Evolutionary conservation across 495 filamentous ascomycete species (phyloP).

Genomic region (Jackrogersella minutella): DNA sequence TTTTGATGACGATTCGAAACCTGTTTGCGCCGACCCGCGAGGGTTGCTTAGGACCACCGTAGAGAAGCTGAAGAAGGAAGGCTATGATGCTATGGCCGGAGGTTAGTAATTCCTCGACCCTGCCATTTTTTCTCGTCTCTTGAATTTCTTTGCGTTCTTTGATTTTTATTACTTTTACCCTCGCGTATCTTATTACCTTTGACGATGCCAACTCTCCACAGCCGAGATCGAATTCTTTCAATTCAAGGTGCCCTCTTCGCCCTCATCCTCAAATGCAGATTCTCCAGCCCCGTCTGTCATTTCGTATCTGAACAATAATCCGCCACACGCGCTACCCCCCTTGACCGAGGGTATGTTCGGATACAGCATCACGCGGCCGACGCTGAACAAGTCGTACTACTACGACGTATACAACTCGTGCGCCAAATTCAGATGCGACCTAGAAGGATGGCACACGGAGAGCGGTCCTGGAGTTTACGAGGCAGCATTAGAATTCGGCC

Average conservation of each 20-base stretch:
- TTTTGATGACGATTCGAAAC: slow-evolving; percentile 75
- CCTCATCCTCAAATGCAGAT: slow-evolving; percentile 60
- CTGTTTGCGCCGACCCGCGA: slow-evolving; percentile 83
- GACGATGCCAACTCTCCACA: slow-evolving; percentile 46
- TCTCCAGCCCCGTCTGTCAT: slow-evolving; percentile 67
- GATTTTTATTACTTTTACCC: background rate
- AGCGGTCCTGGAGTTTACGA: slow-evolving; percentile 96
- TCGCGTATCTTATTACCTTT: background rate
- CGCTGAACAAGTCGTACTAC: slow-evolving; percentile 94
- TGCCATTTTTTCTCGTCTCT: background rate
- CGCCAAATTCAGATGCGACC: slow-evolving; percentile 77
- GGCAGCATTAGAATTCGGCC: slow-evolving; percentile 87
- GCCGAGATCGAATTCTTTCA: slow-evolving; percentile 99
- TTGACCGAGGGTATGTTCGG: slow-evolving; percentile 98
- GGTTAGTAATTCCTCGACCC: slow-evolving; percentile 60
- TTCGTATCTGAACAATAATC: slow-evolving; percentile 74
- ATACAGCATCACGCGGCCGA: slow-evolving; percentile 90
- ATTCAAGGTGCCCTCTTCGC: slow-evolving; percentile 73
- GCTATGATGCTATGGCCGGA: slow-evolving; percentile 89
- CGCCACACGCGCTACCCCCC: slow-evolving; percentile 72
- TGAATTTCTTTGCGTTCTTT: too few species aligned
- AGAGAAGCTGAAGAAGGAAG: slow-evolving; percentile 70
- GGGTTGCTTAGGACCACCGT: slow-evolving; percentile 73
- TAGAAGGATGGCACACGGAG: slow-evolving; percentile 98
- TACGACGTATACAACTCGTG: slow-evolving; percentile 90